Evolutionary conservation across 306 rosid species (phyloP).

Genomic region (Macrotyloma uniflorum): DNA sequence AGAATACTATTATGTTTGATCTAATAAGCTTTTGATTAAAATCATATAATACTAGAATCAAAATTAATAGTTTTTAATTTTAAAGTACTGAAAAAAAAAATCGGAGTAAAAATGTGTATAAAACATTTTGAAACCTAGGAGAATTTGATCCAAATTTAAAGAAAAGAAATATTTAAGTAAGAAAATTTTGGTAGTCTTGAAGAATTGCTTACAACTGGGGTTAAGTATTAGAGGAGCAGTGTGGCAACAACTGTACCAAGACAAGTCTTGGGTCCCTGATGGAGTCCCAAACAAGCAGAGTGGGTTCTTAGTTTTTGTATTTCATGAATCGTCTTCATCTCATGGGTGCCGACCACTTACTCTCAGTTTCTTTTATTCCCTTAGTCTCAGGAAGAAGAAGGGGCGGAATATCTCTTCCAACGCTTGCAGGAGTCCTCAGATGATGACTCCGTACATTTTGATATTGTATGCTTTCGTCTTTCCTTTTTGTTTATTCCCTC

Average conservation of each 20-base stretch:
- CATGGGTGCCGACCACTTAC: no score
- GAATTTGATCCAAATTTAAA: no score
- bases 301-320: neutral
- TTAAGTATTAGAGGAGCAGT: neutral
- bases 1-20: no score
- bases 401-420: constrained; percentile 40
- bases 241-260: neutral
- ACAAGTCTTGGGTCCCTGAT: neutral
- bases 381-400: constrained; percentile 37
- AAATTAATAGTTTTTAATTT: no score
- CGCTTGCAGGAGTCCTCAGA: constrained; percentile 43
- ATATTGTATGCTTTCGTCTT: constrained; percentile 23
- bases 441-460: constrained; percentile 40
- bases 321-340: neutral
- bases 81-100: no score
- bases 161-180: no score
- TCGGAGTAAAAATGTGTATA: no score
- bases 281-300: neutral
- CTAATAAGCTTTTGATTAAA: no score
- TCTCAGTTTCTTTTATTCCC: neutral
- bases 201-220: neutral
- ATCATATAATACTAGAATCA: no score
- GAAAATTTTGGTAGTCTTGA: no score
- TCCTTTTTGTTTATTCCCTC: neutral
- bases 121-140: no score